Percentiles rank a stretch among this genome's conserved stretches.
Evolutionary conservation across 2,329 filamentous ascomycete genomes (phyloP).

Genomic region (Exserohilum rostratum): DNA sequence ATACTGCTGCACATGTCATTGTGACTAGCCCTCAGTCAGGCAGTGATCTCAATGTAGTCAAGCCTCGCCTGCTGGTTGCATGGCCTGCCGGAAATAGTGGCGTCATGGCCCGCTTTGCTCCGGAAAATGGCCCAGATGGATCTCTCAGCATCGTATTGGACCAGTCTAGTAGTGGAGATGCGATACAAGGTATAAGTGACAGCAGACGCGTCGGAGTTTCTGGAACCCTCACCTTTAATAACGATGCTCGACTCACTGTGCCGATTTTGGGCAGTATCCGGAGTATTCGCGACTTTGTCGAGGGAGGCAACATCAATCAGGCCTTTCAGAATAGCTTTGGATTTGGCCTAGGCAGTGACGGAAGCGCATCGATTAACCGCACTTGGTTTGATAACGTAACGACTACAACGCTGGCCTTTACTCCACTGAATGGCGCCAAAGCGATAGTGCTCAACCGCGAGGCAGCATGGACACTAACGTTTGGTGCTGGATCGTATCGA

Average conservation of each 20-base stretch:
- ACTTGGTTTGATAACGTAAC: conserved; percentile 69
- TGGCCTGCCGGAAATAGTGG: conserved; percentile 72
- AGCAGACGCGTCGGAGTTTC: conserved; percentile 57
- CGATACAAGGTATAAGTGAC: conserved; percentile 56
- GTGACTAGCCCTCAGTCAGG: conserved; percentile 63
- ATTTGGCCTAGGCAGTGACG: conserved; percentile 48
- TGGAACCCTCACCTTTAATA: conserved; percentile 62
- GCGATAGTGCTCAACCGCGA: conserved; percentile 19
- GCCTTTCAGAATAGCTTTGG: conserved; percentile 62
- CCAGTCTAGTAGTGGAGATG: conserved; percentile 54
- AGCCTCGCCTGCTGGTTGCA: conserved; percentile 63
- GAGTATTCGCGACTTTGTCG: conserved; percentile 67
- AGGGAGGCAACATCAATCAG: conserved; percentile 61
- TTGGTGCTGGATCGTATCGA: conserved; percentile 61
- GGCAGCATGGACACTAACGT: conserved; percentile 51
- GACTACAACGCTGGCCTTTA: conserved; percentile 59
- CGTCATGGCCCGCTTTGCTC: conserved; percentile 62
- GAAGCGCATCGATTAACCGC: conserved; percentile 58
- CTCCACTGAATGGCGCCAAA: conserved; percentile 27
- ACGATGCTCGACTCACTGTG: conserved; percentile 61
- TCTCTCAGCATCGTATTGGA: conserved; percentile 60
- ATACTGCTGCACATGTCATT: conserved; percentile 64
- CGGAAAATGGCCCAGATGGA: conserved; percentile 60
- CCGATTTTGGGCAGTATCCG: conserved; percentile 67
- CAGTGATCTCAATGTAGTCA: conserved; percentile 62